phyloP scores from a whole-genome alignment of 1,139 yeast genomes.

The Geotrichum fermentans region DNA sequence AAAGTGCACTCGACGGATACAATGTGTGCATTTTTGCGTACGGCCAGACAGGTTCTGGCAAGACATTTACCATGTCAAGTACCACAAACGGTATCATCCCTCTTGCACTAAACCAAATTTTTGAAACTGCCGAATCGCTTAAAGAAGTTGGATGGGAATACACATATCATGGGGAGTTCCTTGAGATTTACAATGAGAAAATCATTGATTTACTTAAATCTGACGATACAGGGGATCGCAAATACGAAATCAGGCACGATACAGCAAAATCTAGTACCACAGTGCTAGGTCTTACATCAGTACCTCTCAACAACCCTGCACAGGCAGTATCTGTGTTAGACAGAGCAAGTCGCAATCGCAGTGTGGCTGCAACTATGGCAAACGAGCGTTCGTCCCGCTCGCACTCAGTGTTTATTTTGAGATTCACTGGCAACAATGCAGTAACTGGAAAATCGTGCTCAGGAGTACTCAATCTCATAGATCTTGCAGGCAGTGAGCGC shows the following conservation, averaged over 20 bases:
- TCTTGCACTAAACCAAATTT: conserved; percentile 66
- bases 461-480: conserved; percentile 72
- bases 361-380: conserved; percentile 77
- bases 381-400: conserved; percentile 76
- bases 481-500: conserved; percentile 87
- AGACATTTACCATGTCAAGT: conserved; percentile 42
- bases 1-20: conserved; percentile 79
- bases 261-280: conserved; percentile 48
- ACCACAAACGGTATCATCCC: conserved; percentile 77
- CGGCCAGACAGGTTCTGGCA: conserved; percentile 37
- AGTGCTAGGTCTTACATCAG: conserved; percentile 55
- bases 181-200: conserved; percentile 85
- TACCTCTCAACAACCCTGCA: conserved; percentile 45
- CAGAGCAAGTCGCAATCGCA: conserved; percentile 51
- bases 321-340: conserved; percentile 51
- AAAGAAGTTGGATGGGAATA: conserved; percentile 62
- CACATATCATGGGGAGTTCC: conserved; percentile 64
- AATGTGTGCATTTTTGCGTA: conserved; percentile 36
- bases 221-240: conserved; percentile 34
- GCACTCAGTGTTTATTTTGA: conserved; percentile 67
- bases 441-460: conserved; percentile 47
- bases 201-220: conserved; percentile 63
- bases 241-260: conserved; percentile 74
- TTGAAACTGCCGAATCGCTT: conserved; percentile 51
- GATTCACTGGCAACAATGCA: conserved; percentile 52